Percentiles rank a stretch among this genome's conserved stretches.
These are phyloP conservation scores for Sindora glabra DNA, from an alignment of 306 rosid species.

Conservation along the genomic window DNA sequence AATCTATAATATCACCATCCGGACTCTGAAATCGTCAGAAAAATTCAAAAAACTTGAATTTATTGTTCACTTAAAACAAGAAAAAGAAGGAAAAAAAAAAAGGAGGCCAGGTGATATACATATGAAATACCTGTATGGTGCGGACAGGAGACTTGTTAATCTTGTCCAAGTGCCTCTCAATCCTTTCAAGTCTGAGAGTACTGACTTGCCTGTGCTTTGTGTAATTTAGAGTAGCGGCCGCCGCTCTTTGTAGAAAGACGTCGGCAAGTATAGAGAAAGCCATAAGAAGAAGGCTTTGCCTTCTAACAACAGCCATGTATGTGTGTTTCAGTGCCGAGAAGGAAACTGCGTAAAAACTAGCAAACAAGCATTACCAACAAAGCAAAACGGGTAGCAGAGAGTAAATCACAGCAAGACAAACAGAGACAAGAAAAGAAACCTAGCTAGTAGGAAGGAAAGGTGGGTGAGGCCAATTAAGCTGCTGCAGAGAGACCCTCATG, in stretches of 20 bases:
- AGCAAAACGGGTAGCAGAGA: background rate
- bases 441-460: slow-evolving; percentile 37
- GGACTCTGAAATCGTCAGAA: slow-evolving; percentile 49
- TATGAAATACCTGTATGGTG: slow-evolving; percentile 50
- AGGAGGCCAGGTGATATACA: background rate
- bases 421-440: slow-evolving; percentile 12
- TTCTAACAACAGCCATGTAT: slow-evolving; percentile 21
- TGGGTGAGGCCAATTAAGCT: slow-evolving; percentile 58
- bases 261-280: slow-evolving; percentile 13
- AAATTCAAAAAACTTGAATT: background rate
- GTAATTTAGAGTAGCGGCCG: slow-evolving; percentile 31
- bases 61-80: background rate
- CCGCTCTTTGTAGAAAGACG: slow-evolving; percentile 13
- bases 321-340: slow-evolving; percentile 30
- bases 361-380: background rate
- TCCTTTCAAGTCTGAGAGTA: slow-evolving; percentile 66
- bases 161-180: slow-evolving; percentile 63
- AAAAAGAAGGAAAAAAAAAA: background rate
- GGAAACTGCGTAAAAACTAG: background rate
- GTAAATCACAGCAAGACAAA: slow-evolving; percentile 8
- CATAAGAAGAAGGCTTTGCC: slow-evolving; percentile 22
- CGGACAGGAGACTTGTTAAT: slow-evolving; percentile 75
- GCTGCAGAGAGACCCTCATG: slow-evolving; percentile 18
- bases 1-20: slow-evolving; percentile 53
- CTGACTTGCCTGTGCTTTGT: slow-evolving; percentile 45